Base-by-base conservation (phyloP, 2,329 filamentous ascomycete genomes). In the Chrysoporthe puriensis region DNA sequence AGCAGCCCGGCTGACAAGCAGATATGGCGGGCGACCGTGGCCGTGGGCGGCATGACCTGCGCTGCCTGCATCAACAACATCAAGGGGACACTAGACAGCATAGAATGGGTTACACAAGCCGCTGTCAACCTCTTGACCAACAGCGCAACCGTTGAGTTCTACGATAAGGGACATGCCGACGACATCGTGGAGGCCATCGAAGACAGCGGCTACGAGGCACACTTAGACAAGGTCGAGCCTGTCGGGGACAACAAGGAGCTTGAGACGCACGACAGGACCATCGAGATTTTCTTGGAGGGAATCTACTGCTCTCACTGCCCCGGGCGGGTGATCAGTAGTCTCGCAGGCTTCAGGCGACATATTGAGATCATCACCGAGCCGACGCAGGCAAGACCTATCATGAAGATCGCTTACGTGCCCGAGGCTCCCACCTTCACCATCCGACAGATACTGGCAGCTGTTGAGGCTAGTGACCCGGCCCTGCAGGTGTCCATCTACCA, bases 261-360 rank as follows among this genome's bases (percentile, higher is more conserved):
- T 4, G 70, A 73, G 40, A 64, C 65, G 11, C 73, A 78, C 59
- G 76, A 82, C 62, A 82, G 91, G 59, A 88, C 86, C 0, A 84
- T 93, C 2, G 85, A 90, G 66, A 87, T 94, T 66, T 79, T 78
- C 50, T 81, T 95, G 61, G 85, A 91, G 62, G 92, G 92, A 61
- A 89, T 94, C 79, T 93, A 91, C 77, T 94, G 92, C 77, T 82
- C 85, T 16, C 88, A 91, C 73, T 94, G 91, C 72, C 89, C 91
- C 0, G 80, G 82, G 4, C 82, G 86, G 40, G 84, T 92, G 42
- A 76, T 80, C 21, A 81, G 80, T 46, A 85, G 82, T 2, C 77
- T 93, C 16, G 79, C 79, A 5, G 81, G 83, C 2, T 87, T 90
- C 71, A 80, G 81, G 9, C 79, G 80, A 7, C 74, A 79, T 1